Conservation (phyloP, 176 grass and related monocot genomes). For the Melocanna baccifera region DNA sequence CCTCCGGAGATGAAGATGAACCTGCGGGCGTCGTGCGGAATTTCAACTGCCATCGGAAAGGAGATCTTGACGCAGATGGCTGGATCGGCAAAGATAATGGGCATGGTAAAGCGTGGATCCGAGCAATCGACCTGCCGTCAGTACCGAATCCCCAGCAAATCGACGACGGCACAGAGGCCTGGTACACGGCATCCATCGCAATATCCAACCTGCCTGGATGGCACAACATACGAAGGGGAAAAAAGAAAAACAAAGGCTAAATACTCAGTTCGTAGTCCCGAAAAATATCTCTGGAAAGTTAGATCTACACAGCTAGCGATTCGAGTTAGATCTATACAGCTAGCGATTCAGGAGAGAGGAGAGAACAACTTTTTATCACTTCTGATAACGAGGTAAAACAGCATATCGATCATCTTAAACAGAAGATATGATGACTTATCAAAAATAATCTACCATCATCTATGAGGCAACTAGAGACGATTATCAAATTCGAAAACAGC, state of each 20-base stretch:
- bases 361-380: not conserved
- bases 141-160: not conserved
- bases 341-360: not conserved
- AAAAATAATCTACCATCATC: not conserved
- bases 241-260: not conserved
- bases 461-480: not conserved
- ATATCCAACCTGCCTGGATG: not conserved
- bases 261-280: not conserved
- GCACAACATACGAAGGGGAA: too few relatives aligned
- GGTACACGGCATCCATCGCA: not conserved
- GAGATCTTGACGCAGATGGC: not conserved
- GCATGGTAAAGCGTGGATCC: not conserved
- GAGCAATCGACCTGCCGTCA: not conserved
- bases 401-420: too few relatives aligned
- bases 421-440: not conserved
- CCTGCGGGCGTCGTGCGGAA: too few relatives aligned
- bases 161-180: not conserved
- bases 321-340: not conserved
- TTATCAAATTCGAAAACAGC: not conserved
- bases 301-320: not conserved
- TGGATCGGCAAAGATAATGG: not conserved
- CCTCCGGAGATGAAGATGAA: not conserved
- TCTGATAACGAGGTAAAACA: not conserved
- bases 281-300: not conserved
- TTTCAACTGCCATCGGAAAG: not conserved